Base-by-base conservation (phyloP, 2,329 filamentous ascomycete species). In the Calonectria montana region DNA sequence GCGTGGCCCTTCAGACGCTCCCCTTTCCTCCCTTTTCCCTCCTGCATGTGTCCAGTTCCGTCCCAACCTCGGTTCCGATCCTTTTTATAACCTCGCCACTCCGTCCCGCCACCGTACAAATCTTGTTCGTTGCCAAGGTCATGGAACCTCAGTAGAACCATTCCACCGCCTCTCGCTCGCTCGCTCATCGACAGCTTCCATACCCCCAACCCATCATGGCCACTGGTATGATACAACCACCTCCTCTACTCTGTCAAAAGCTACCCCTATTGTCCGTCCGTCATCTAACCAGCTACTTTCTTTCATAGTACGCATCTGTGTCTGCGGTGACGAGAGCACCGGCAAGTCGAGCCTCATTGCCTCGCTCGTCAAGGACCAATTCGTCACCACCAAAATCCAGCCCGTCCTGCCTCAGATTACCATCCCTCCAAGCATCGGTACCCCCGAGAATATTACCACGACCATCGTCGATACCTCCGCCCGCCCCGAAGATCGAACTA, bases 401-500 rank as follows among this genome's bases (percentile, higher is more conserved):
- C 91, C 96, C 16, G 94, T 98, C 73, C 92, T 99, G 12, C 97
- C 97, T 25, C 94, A 96, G 82, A 97, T 99, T 76, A 98, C 96
- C 29, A 95, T 99, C 43, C 96, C 96, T 47, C 96, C 96, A 25
- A 96, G 93, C 79, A 94, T 98, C 77, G 95, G 95, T 71, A 98
- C 96, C 7, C 96, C 96, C 59, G 96, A 98, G 79, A 98, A 98
- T 88, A 95, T 98, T 81, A 97, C 95, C 61, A 99, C 97, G 15
- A 98, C 95, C 76, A 96, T 99, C 79, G 95, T 99, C 86, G 97
- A 99, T 84, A 99, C 97, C 37, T 98, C 96, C 39, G 95, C 97
- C 43, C 91, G 97, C 12, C 97, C 97, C 1, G 96, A 98, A 83
- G 96, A 99, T 82, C 93, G 97, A 76, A 94, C 93, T 71, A 96